Percentiles rank a stretch among this genome's conserved stretches.
Evolutionary conservation across 768 basidiomycete genomes (phyloP).

Genomic region (Boletus sensibilis): DNA sequence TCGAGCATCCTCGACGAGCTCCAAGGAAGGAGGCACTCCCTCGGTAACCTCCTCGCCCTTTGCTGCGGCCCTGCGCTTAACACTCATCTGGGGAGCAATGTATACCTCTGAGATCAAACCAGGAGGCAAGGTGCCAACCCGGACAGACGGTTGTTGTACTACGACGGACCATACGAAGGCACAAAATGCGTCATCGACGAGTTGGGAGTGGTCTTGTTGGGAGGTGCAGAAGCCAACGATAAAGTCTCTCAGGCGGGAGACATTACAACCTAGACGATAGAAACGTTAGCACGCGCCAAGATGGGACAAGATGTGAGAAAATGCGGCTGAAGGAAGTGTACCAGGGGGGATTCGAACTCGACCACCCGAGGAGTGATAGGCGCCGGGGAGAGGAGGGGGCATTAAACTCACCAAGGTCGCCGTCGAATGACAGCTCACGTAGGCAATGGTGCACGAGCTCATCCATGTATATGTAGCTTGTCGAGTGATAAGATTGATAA

Average conservation of each 20-base stretch:
- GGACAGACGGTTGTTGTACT: conserved; percentile 69
- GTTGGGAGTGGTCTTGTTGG: conserved; percentile 44
- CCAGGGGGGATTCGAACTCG: conserved; percentile 47
- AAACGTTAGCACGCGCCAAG: neutral
- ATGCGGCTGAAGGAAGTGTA: conserved; percentile 21
- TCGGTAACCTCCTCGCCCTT: conserved; percentile 51
- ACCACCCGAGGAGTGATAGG: conserved; percentile 1
- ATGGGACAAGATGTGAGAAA: conserved; percentile 15
- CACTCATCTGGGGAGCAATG: conserved; percentile 73
- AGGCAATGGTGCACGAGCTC: conserved; percentile 82
- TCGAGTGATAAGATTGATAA: neutral
- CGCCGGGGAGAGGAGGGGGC: neutral
- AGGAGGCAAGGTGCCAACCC: conserved; percentile 67
- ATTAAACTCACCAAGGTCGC: conserved; percentile 86
- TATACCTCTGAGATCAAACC: conserved; percentile 65
- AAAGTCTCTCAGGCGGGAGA: conserved; percentile 70
- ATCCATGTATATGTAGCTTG: conserved; percentile 74
- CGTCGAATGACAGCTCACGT: conserved; percentile 86
- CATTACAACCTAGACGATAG: conserved; percentile 60
- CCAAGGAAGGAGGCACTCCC: conserved; percentile 44
- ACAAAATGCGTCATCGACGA: conserved; percentile 71
- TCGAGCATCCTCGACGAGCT: conserved; percentile 55
- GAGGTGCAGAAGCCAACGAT: conserved; percentile 62
- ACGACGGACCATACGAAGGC: conserved; percentile 82
- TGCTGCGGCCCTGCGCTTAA: conserved; percentile 60